These are phyloP conservation scores for Dichotomocladium elegans DNA, from an alignment of 371 early-diverging fungal species.

Conservation along the genomic window DNA sequence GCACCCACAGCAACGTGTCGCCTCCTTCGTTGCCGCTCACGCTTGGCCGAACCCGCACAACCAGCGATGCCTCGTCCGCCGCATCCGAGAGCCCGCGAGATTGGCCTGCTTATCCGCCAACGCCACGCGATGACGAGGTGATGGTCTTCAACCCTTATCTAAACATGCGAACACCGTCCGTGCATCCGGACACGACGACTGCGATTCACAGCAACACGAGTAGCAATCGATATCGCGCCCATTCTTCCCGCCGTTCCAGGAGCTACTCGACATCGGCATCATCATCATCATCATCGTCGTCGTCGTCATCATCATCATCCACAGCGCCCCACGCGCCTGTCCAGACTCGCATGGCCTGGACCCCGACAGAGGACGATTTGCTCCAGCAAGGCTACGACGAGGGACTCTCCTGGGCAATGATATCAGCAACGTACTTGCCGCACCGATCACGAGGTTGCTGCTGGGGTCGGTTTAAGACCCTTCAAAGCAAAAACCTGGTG, in stretches of 20 bases:
- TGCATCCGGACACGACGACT: too few species aligned
- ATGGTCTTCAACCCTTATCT: background rate
- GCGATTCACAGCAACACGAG: background rate
- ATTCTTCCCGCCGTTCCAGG: slow-evolving; percentile 1
- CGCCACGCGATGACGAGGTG: slow-evolving; percentile 6
- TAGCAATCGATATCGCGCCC: slow-evolving; percentile 1
- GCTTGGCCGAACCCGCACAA: slow-evolving; percentile 6
- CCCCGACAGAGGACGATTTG: slow-evolving; percentile 33
- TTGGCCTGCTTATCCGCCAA: slow-evolving; percentile 8
- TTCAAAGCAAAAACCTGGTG: slow-evolving; percentile 30
- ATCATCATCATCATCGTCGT: too few species aligned
- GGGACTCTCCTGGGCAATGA: slow-evolving; percentile 45
- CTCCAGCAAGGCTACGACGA: slow-evolving; percentile 37
- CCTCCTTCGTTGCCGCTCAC: slow-evolving; percentile 1
- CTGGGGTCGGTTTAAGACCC: slow-evolving; percentile 43
- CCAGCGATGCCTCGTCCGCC: slow-evolving; percentile 6
- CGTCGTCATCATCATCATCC: background rate
- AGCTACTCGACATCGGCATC: slow-evolving; percentile 4
- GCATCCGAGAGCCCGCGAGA: slow-evolving; percentile 8
- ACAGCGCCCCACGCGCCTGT: slow-evolving; percentile 1
- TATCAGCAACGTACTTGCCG: slow-evolving; percentile 35
- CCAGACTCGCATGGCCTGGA: slow-evolving; percentile 29
- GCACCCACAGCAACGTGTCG: background rate
- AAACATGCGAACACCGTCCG: background rate
- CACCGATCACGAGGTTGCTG: slow-evolving; percentile 46